Evolutionary conservation across 1,284 basidiomycete genomes (phyloP).

Genomic region (Trametes versicolor): DNA sequence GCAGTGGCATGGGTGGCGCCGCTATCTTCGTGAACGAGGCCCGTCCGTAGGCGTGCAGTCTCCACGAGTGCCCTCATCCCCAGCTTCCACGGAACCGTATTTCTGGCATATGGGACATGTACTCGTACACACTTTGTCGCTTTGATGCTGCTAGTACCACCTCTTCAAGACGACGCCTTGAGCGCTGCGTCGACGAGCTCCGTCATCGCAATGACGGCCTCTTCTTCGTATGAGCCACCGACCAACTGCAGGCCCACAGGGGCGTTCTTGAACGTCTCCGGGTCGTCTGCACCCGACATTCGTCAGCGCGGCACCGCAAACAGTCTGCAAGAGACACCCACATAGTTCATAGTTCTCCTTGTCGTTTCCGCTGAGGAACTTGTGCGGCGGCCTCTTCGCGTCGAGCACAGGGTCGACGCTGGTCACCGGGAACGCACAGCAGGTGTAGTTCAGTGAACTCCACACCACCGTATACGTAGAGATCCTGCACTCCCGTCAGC

Average conservation of each 20-base stretch:
- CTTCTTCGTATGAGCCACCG: constrained; percentile 60
- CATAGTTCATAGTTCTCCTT: constrained; percentile 54
- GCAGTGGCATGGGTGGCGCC: constrained; percentile 90
- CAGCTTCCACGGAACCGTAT: too few species aligned
- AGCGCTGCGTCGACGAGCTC: constrained; percentile 50
- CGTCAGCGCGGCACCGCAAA: neutral
- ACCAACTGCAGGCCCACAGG: constrained; percentile 62
- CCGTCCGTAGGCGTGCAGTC: constrained; percentile 26
- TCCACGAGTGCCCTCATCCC: neutral
- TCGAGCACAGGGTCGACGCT: constrained; percentile 58
- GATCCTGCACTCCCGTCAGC: constrained; percentile 23
- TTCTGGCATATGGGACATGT: neutral
- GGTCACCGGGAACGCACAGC: constrained; percentile 74
- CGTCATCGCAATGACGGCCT: constrained; percentile 57
- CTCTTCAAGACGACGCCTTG: constrained; percentile 7
- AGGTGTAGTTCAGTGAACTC: constrained; percentile 78
- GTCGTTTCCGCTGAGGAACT: constrained; percentile 52
- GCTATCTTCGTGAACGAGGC: constrained; percentile 84
- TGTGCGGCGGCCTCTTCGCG: constrained; percentile 40
- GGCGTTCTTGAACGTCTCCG: constrained; percentile 54
- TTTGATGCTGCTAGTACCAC: neutral
- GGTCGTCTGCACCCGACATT: constrained; percentile 49
- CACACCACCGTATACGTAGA: constrained; percentile 59
- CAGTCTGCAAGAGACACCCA: constrained; percentile 39
- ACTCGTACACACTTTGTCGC: neutral